Conservation (phyloP, 306 rosid genomes). For the Castanea sativa region DNA sequence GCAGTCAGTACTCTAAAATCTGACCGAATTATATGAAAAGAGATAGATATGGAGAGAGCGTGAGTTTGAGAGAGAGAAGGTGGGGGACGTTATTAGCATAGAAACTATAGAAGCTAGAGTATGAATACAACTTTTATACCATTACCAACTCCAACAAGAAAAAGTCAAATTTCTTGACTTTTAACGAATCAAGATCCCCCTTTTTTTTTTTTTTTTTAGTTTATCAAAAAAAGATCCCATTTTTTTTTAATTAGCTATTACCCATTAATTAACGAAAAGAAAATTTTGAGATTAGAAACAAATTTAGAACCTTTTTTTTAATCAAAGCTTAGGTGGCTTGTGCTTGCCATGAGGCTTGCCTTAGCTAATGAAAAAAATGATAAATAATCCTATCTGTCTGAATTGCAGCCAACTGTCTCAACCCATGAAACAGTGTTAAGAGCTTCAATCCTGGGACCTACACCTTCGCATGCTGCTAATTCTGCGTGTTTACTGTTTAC, state of each 20-base stretch:
- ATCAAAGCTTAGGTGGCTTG: background rate
- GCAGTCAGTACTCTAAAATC: background rate
- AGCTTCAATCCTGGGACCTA: slow-evolving; percentile 32
- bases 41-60: background rate
- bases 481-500: slow-evolving; percentile 27
- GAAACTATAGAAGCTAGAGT: background rate
- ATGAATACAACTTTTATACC: background rate
- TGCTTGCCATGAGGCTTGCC: background rate
- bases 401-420: slow-evolving; percentile 39
- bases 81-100: background rate
- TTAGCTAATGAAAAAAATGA: too few relatives aligned
- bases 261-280: background rate
- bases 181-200: background rate
- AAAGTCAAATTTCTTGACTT: background rate
- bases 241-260: background rate
- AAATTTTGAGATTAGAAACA: background rate
- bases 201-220: too few relatives aligned
- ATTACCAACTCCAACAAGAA: background rate
- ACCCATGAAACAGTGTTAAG: slow-evolving; percentile 39
- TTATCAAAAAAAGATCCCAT: background rate
- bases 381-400: slow-evolving; percentile 19
- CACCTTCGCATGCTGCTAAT: slow-evolving; percentile 19
- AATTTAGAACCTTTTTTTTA: background rate
- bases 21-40: background rate
- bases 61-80: background rate